Conservation (phyloP, 164 flowering plant species). For the Nymphaea colorata region DNA sequence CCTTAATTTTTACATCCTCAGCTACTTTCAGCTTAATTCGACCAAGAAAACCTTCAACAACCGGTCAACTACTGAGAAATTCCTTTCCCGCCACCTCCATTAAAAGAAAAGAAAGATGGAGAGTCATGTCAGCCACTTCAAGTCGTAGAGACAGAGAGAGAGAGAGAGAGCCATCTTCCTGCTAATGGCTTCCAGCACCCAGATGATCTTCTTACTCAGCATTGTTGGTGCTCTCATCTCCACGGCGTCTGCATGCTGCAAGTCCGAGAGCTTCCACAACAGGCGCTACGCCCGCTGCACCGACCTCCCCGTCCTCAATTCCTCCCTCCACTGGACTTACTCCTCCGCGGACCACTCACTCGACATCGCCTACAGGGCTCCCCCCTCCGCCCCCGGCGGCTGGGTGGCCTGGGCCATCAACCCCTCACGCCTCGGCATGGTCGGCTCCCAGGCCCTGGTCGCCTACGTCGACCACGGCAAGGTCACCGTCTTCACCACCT, state of each 20-base stretch:
- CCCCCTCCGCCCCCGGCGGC: conserved; percentile 14
- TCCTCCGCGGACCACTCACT: neutral
- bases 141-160: neutral
- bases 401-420: conserved; percentile 4
- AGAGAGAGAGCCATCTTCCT: neutral
- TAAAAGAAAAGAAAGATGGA: too few relatives aligned
- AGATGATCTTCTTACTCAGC: neutral
- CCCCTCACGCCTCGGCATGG: neutral
- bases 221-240: neutral
- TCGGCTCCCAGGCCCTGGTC: conserved; percentile 3
- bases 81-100: too few relatives aligned
- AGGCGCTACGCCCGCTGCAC: conserved; percentile 1
- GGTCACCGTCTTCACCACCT: conserved; percentile 1
- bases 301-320: conserved; percentile 2
- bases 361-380: neutral
- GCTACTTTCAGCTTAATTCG: too few relatives aligned
- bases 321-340: conserved; percentile 4
- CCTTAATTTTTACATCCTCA: too few relatives aligned
- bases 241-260: conserved; percentile 15
- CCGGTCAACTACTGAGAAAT: too few relatives aligned
- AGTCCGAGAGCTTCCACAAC: conserved; percentile 17
- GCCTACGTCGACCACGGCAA: neutral
- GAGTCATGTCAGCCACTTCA: neutral
- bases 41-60: too few relatives aligned
- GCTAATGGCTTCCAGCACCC: neutral